phyloP scores from a whole-genome alignment of 1,284 basidiomycete species.

The Amylostereum areolatum region DNA sequence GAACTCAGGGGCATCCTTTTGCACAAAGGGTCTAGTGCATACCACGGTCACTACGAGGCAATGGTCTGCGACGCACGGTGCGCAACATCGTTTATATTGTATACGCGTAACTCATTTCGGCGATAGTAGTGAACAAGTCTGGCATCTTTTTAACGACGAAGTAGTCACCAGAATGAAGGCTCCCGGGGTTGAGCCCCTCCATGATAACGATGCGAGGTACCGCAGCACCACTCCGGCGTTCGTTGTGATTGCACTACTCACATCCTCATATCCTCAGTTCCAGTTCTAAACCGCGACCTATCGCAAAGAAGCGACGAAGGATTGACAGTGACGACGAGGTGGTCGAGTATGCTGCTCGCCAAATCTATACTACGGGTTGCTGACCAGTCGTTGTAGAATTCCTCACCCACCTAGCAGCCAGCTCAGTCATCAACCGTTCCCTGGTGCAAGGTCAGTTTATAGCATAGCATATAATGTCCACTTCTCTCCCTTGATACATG shows the following conservation, averaged over 20 bases:
- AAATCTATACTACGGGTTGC: too few species aligned
- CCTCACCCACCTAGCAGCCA: not conserved
- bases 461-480: not conserved
- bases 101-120: not conserved
- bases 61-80: constrained; percentile 78
- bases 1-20: constrained; percentile 78
- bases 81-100: constrained; percentile 19
- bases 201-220: constrained; percentile 5
- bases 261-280: too few species aligned
- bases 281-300: constrained; percentile 15
- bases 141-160: constrained; percentile 91
- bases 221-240: too few species aligned
- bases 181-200: constrained; percentile 37
- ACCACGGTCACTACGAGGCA: constrained; percentile 90
- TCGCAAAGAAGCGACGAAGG: constrained; percentile 36
- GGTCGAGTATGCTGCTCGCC: constrained; percentile 27
- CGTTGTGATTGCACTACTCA: too few species aligned
- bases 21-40: constrained; percentile 83
- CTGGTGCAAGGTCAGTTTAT: constrained; percentile 14
- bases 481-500: not conserved
- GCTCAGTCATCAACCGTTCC: not conserved
- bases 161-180: constrained; percentile 54
- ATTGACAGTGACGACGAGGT: constrained; percentile 60
- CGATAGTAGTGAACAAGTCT: constrained; percentile 52
- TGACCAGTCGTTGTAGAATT: not conserved